Evolutionary conservation across 306 rosid genomes (phyloP).

Genomic region (Macrotyloma uniflorum): DNA sequence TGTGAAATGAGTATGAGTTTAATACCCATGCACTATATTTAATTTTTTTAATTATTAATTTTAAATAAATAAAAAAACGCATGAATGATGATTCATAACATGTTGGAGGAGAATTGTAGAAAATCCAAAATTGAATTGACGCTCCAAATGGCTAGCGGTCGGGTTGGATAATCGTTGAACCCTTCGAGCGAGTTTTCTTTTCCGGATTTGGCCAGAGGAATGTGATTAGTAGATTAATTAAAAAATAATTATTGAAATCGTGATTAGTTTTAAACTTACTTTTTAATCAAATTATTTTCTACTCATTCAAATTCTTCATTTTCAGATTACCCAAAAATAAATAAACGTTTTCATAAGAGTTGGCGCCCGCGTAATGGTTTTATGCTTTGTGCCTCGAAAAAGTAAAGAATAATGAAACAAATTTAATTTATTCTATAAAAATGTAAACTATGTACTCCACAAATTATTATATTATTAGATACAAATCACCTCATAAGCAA

Average conservation of each 20-base stretch:
- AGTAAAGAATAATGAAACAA: not conserved
- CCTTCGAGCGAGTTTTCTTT: not conserved
- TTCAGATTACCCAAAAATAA: too few species aligned
- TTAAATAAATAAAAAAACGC: not conserved
- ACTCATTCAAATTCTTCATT: not conserved
- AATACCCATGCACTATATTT: not conserved
- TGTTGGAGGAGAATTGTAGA: constrained; percentile 33
- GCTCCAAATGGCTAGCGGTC: not conserved
- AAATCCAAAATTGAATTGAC: not conserved
- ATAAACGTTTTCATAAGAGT: too few species aligned
- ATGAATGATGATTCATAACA: not conserved
- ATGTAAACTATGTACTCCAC: not conserved
- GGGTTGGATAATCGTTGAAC: not conserved
- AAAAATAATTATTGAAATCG: not conserved
- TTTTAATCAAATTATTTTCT: not conserved
- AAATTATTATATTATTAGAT: too few species aligned
- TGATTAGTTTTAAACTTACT: not conserved
- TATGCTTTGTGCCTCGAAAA: not conserved
- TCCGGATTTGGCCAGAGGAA: not conserved
- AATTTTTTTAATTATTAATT: not conserved
- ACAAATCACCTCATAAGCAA: too few species aligned
- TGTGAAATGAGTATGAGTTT: not conserved
- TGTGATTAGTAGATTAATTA: not conserved
- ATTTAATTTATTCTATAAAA: not conserved
- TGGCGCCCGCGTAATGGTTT: too few species aligned